Evolutionary conservation across 83 land plant species (phyloP).

Genomic region (Picea abies): DNA sequence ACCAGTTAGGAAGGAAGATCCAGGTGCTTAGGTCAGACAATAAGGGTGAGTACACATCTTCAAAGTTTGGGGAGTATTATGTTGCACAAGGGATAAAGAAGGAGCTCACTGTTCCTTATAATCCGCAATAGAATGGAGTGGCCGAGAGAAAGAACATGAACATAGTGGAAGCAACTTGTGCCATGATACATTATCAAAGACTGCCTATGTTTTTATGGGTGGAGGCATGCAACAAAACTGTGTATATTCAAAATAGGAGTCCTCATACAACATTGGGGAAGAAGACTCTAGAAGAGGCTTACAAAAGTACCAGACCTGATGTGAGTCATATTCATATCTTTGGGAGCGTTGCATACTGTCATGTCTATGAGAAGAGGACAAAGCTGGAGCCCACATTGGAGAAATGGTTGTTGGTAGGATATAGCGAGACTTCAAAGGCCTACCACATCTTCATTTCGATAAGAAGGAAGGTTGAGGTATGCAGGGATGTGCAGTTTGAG

Average conservation of each 20-base stretch:
- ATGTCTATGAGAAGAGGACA: not conserved
- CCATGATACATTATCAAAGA: not conserved
- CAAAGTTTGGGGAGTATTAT: too few relatives aligned
- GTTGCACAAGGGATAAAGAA: too few relatives aligned
- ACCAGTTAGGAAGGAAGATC: too few relatives aligned
- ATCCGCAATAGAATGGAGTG: too few relatives aligned
- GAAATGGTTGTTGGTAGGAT: not conserved
- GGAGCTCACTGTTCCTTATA: too few relatives aligned
- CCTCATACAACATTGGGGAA: not conserved
- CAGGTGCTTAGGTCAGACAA: too few relatives aligned
- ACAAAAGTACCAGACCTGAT: not conserved
- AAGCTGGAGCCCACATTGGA: not conserved
- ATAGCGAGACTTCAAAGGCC: not conserved
- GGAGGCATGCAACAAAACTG: not conserved
- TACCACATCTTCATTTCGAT: not conserved
- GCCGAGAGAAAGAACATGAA: not conserved
- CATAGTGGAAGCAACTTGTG: not conserved
- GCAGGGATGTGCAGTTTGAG: not conserved
- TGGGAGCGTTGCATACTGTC: not conserved
- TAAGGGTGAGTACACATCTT: too few relatives aligned
- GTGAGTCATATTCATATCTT: not conserved
- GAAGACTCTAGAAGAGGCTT: not conserved
- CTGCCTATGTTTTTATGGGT: not conserved
- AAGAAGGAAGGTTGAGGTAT: not conserved
- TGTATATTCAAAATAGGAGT: not conserved